A percentile compares a stretch with the other conserved stretches of the same genome.
phyloP scores from a whole-genome alignment of 106 monocot species.

The Amphibolis antarctica region DNA sequence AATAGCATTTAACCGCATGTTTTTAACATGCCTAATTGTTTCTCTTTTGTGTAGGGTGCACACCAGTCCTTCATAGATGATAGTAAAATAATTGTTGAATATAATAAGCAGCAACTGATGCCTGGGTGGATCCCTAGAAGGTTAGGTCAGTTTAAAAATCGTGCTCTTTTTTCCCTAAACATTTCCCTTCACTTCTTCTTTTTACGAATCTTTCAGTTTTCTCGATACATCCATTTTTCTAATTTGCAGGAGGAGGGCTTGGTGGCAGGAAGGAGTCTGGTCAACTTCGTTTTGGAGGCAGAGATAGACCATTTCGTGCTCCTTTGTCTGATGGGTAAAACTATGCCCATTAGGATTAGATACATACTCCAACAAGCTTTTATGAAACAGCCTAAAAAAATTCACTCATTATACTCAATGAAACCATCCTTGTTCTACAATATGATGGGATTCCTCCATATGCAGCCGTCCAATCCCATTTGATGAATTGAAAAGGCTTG shows the following conservation, averaged over 20 bases:
- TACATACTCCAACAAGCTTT: not conserved
- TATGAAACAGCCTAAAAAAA: too few species aligned
- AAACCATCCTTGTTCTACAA: not conserved
- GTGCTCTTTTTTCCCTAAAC: not conserved
- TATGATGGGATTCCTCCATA: not conserved
- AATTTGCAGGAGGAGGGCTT: constrained; percentile 68
- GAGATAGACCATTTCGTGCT: constrained; percentile 95
- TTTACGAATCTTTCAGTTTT: too few species aligned
- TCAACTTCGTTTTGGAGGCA: constrained; percentile 92
- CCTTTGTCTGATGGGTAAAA: constrained; percentile 53
- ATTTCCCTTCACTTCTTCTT: not conserved
- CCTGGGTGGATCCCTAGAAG: constrained; percentile 94
- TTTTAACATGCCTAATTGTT: not conserved
- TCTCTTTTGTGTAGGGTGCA: constrained; percentile 45
- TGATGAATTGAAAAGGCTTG: constrained; percentile 85
- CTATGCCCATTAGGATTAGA: not conserved
- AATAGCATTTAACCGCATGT: too few species aligned
- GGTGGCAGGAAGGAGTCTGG: constrained; percentile 97
- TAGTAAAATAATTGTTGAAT: constrained; percentile 85
- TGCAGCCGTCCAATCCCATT: constrained; percentile 73
- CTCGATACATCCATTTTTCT: not conserved
- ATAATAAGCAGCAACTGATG: constrained; percentile 84
- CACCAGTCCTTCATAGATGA: constrained; percentile 81
- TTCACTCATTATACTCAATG: not conserved
- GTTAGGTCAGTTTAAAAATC: constrained; percentile 30